phyloP scores from a whole-genome alignment of 257 asterid species.

The Gentiana macrophylla region DNA sequence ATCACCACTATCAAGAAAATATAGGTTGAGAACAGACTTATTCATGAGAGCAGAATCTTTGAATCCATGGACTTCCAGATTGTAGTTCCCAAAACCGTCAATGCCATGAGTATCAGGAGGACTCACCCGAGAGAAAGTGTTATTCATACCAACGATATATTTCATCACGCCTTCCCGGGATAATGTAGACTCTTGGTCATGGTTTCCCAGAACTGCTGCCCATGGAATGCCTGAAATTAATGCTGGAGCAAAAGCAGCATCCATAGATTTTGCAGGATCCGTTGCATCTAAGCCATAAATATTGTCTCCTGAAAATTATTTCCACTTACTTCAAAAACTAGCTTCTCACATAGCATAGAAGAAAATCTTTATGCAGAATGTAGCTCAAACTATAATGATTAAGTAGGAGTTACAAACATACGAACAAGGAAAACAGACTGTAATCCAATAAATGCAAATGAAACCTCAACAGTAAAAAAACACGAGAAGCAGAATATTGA shows the following conservation, averaged over 20 bases:
- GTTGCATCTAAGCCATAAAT: slow-evolving; percentile 68
- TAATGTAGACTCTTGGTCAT: slow-evolving; percentile 78
- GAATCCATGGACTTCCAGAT: slow-evolving; percentile 69
- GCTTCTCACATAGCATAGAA: background rate
- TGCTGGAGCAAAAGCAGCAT: slow-evolving; percentile 82
- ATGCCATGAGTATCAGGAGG: slow-evolving; percentile 41
- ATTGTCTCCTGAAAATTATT: slow-evolving; percentile 62
- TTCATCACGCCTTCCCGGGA: slow-evolving; percentile 80
- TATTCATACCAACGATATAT: slow-evolving; percentile 55
- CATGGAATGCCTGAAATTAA: slow-evolving; percentile 60
- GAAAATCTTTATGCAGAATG: background rate
- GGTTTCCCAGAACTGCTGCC: slow-evolving; percentile 95
- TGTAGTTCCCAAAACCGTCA: slow-evolving; percentile 91
- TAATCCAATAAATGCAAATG: too few relatives aligned
- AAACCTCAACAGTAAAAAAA: too few relatives aligned
- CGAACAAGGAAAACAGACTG: background rate
- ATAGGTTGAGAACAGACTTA: slow-evolving; percentile 76
- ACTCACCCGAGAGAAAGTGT: slow-evolving; percentile 61
- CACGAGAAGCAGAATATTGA: too few relatives aligned
- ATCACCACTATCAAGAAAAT: slow-evolving; percentile 86
- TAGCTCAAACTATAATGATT: background rate
- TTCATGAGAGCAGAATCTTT: slow-evolving; percentile 42
- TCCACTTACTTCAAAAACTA: background rate
- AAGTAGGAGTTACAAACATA: background rate
- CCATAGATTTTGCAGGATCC: slow-evolving; percentile 63